Conservation (phyloP, 768 basidiomycete species). For the Hortiboletus campestris region DNA sequence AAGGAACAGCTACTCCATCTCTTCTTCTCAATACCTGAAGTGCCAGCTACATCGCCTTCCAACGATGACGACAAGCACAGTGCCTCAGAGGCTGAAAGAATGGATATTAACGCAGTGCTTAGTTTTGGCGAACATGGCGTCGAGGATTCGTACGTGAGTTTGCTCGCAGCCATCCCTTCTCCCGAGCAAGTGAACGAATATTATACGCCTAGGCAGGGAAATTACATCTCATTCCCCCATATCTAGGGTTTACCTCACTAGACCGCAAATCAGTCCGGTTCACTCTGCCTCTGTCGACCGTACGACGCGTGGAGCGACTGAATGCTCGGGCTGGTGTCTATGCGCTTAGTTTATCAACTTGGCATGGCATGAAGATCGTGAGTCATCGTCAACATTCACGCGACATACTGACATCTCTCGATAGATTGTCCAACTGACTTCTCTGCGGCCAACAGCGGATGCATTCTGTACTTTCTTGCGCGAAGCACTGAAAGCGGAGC, state of each 20-base stretch:
- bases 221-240: slow-evolving; percentile 84
- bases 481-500: slow-evolving; percentile 83
- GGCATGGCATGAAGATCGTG: slow-evolving; percentile 94
- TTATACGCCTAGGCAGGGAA: slow-evolving; percentile 70
- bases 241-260: slow-evolving; percentile 84
- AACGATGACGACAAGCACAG: slow-evolving; percentile 25
- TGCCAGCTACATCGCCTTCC: slow-evolving; percentile 15
- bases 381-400: slow-evolving; percentile 6
- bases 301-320: slow-evolving; percentile 90
- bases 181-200: not conserved
- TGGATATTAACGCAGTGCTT: slow-evolving; percentile 89
- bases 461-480: slow-evolving; percentile 87
- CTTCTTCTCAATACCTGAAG: slow-evolving; percentile 81
- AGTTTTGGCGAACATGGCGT: slow-evolving; percentile 75
- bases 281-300: slow-evolving; percentile 87
- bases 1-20: slow-evolving; percentile 82
- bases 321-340: slow-evolving; percentile 94
- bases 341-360: slow-evolving; percentile 89
- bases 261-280: slow-evolving; percentile 92
- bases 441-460: slow-evolving; percentile 89
- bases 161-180: not conserved
- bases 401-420: slow-evolving; percentile 4
- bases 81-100: slow-evolving; percentile 52
- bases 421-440: slow-evolving; percentile 92
- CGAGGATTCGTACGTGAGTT: slow-evolving; percentile 90